Conservation (phyloP, 2,329 filamentous ascomycete species). For the Colletotrichum salicis region DNA sequence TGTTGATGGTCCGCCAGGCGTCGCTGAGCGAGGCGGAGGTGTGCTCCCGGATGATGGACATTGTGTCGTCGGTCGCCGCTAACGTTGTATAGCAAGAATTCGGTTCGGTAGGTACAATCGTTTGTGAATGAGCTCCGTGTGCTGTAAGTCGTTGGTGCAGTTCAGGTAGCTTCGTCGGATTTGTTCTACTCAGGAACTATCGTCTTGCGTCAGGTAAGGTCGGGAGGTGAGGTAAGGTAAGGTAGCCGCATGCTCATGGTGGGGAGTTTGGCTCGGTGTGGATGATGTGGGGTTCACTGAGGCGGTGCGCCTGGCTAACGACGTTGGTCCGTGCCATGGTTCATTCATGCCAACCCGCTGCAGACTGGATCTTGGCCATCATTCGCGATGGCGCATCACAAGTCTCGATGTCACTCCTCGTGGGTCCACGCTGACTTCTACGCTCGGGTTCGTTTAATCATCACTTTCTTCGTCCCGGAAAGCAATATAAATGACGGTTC, state of each 20-base stretch:
- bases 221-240: slow-evolving; percentile 31
- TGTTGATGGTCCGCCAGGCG: slow-evolving; percentile 89
- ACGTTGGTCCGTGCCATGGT: slow-evolving; percentile 16
- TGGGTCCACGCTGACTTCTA: background rate
- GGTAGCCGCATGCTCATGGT: slow-evolving; percentile 33
- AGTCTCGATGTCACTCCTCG: background rate
- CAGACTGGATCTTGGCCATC: slow-evolving; percentile 1
- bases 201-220: slow-evolving; percentile 23
- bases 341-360: slow-evolving; percentile 3
- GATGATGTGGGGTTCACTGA: slow-evolving; percentile 33
- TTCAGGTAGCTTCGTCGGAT: slow-evolving; percentile 14
- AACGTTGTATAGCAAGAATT: background rate
- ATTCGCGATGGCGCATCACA: background rate
- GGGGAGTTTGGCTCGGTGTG: slow-evolving; percentile 29
- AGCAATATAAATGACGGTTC: background rate
- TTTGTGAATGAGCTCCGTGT: background rate
- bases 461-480: background rate
- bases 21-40: slow-evolving; percentile 69
- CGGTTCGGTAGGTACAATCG: background rate
- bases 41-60: slow-evolving; percentile 77
- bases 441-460: background rate
- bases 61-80: slow-evolving; percentile 42
- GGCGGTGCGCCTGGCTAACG: slow-evolving; percentile 27
- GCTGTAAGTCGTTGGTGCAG: background rate
- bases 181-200: slow-evolving; percentile 1